Evolutionary conservation across 768 basidiomycete species (phyloP), one percentile per base, ranked within the genome.

Genomic region (Trametes meyenii): DNA sequence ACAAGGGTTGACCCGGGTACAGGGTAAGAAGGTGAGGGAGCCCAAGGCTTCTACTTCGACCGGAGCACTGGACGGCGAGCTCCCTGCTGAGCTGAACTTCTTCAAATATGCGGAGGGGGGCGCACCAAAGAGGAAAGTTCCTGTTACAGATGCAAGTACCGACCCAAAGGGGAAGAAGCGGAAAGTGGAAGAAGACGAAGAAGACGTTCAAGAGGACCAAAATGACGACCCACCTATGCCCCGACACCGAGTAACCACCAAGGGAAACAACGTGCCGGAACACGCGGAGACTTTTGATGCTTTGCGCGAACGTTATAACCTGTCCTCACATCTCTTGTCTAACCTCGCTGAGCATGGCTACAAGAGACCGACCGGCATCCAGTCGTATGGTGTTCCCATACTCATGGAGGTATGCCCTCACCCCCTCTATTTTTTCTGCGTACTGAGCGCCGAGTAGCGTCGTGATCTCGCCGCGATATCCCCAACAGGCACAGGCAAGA

Each of bases 401-500:
- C 74, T 96, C 54, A 74, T 95, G 39, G 85, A 93, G 78, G 92
- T 89, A 62, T 58, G 84, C 63, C 13, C 3, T 67, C 21, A 10
- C 24, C 3, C 7, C 1, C 26, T 3, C 10, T 21, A 12, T 17
- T 55, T 2, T 49, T 21, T 12, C 8, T 26, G 6, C 33, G 33
- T 43, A 13, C 29, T 61, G 50, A 55, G 52, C 13, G 48, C 52
- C 5, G 42, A 23, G 29, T 60, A 92, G 92, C 80, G 78, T 62
- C 86, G 92, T 59, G 96, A 99, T 74, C 80, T 97, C 23, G 88
- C 92, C 55, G 96, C 96, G 29, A 90, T 98, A 19, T 97, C 97
- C 0, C 97, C 97, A 0, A 99, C 97, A 5, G 97, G 97, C 51
- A 96, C 93, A 11, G 97, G 97, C 61, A 99, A 99, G 78, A 99